Conservation (phyloP, 805 yeast genomes). For the Cyberlindnera nakhonratchasimensis region DNA sequence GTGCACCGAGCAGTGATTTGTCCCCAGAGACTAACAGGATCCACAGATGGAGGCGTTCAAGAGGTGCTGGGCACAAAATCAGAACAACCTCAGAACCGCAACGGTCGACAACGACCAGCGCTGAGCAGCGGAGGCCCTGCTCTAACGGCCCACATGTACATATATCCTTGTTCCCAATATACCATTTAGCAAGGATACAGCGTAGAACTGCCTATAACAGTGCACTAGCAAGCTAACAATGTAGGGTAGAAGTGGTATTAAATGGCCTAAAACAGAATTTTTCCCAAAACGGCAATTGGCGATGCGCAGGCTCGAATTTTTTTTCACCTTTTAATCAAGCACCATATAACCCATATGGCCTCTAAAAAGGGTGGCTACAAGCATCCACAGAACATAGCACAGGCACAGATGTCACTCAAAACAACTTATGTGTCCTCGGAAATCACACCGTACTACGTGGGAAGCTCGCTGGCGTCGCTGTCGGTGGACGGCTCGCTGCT, state of each 20-base stretch:
- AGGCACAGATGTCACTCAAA: slow-evolving; percentile 21
- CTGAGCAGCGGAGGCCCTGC: background rate
- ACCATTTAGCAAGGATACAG: background rate
- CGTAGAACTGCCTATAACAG: background rate
- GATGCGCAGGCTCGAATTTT: slow-evolving; percentile 4
- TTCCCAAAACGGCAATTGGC: background rate
- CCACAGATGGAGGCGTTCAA: slow-evolving; percentile 39
- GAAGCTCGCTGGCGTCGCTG: slow-evolving; percentile 73
- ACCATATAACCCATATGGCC: background rate
- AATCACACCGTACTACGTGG: slow-evolving; percentile 81
- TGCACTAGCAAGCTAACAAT: too few species aligned
- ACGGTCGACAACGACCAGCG: slow-evolving; percentile 31
- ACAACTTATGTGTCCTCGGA: slow-evolving; percentile 35
- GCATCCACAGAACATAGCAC: too few species aligned
- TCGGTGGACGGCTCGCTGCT: slow-evolving; percentile 58
- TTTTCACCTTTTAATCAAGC: background rate
- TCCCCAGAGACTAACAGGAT: slow-evolving; percentile 5
- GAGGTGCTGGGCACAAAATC: slow-evolving; percentile 39
- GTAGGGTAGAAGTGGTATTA: background rate
- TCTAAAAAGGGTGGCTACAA: too few species aligned
- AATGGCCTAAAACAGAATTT: background rate
- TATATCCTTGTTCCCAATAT: background rate
- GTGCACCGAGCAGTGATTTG: background rate
- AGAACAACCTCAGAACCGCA: slow-evolving; percentile 37
- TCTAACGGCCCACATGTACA: background rate